Evolutionary conservation across 202 grass and related monocot genomes (phyloP).

Genomic region (Bolboschoenoplectus hybrid): DNA sequence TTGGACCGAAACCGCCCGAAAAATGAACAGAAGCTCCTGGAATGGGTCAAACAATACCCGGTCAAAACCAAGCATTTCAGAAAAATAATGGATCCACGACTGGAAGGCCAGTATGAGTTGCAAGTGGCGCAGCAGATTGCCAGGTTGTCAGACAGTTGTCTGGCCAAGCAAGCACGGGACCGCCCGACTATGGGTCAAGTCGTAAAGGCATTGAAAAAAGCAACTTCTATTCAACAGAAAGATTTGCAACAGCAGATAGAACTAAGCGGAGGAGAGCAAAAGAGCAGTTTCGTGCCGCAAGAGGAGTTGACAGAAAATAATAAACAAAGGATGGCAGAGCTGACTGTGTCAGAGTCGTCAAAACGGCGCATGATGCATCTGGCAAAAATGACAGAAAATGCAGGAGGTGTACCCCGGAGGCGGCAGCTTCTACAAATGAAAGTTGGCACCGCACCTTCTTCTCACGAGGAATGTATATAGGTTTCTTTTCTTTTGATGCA

Average conservation of each 20-base stretch:
- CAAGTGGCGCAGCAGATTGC: conserved; percentile 50
- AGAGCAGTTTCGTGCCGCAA: neutral
- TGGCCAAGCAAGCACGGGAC: conserved; percentile 61
- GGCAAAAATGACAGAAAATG: conserved; percentile 62
- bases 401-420: conserved; percentile 48
- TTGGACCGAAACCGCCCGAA: conserved; percentile 66
- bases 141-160: conserved; percentile 62
- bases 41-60: conserved; percentile 73
- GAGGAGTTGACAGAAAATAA: conserved; percentile 35
- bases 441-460: neutral
- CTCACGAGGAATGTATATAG: neutral
- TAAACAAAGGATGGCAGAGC: conserved; percentile 41
- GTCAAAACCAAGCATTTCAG: conserved; percentile 51
- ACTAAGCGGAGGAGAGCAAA: conserved; percentile 10
- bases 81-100: conserved; percentile 55
- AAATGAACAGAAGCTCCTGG: conserved; percentile 68
- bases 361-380: conserved; percentile 71
- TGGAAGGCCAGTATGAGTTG: conserved; percentile 50
- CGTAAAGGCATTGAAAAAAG: conserved; percentile 48
- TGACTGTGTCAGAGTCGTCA: conserved; percentile 46
- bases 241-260: conserved; percentile 40
- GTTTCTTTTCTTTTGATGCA: neutral
- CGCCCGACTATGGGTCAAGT: conserved; percentile 71
- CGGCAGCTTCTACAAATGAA: conserved; percentile 61
- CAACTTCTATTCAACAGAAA: conserved; percentile 39